These are phyloP conservation scores for Meyerozyma guilliermondii DNA, from an alignment of 1,139 yeast genomes.

Conservation along the genomic window DNA sequence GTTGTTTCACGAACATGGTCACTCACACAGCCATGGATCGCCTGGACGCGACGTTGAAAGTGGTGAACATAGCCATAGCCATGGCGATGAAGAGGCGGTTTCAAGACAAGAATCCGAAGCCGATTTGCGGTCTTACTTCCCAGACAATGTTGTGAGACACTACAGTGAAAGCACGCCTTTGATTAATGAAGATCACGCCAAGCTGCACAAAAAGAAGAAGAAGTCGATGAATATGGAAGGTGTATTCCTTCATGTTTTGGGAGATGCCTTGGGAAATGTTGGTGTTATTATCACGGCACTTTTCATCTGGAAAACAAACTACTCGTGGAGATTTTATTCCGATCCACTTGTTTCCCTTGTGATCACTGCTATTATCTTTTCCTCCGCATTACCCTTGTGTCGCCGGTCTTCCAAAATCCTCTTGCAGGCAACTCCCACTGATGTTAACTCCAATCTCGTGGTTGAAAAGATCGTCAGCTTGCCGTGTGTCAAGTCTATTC, in stretches of 20 bases:
- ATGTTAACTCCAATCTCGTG: conserved; percentile 71
- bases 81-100: conserved; percentile 18
- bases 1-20: conserved; percentile 89
- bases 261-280: conserved; percentile 92
- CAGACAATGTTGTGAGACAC: conserved; percentile 34
- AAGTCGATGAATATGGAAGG: conserved; percentile 95
- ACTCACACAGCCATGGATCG: conserved; percentile 47
- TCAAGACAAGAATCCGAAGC: conserved; percentile 15
- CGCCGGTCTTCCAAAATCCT: conserved; percentile 81
- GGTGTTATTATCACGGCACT: conserved; percentile 90
- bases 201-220: conserved; percentile 20
- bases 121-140: conserved; percentile 31
- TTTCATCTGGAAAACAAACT: conserved; percentile 91
- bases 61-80: conserved; percentile 15
- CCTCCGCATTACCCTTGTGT: conserved; percentile 89
- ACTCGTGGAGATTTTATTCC: conserved; percentile 77
- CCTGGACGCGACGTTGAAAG: conserved; percentile 7
- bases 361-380: conserved; percentile 82
- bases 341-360: conserved; percentile 85
- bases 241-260: conserved; percentile 88
- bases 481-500: conserved; percentile 76
- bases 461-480: conserved; percentile 61
- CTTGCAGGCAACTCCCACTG: conserved; percentile 87
- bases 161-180: conserved; percentile 28
- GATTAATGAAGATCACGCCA: conserved; percentile 12